These are phyloP conservation scores for Chlorella vulgaris DNA, from an alignment of 139 green algal genomes.

Conservation along the genomic window DNA sequence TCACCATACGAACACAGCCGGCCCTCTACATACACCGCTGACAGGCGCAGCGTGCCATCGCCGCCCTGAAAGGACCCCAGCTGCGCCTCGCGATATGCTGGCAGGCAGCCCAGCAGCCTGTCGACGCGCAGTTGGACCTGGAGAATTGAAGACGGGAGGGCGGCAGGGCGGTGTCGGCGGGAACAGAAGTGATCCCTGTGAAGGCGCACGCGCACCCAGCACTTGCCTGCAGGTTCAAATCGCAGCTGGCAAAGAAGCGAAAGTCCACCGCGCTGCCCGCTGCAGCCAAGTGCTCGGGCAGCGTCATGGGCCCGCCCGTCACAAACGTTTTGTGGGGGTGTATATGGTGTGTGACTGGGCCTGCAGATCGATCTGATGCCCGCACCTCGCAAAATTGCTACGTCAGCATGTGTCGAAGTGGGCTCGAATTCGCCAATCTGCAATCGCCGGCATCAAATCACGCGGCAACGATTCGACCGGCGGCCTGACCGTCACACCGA, in stretches of 20 bases:
- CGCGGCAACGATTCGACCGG: too few species aligned
- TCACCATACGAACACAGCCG: constrained; percentile 59
- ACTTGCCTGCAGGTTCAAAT: constrained; percentile 73
- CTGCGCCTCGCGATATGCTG: constrained; percentile 27
- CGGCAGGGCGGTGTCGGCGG: neutral
- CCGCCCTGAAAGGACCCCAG: neutral
- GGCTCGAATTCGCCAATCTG: too few species aligned
- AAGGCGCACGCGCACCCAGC: too few species aligned
- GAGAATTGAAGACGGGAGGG: neutral
- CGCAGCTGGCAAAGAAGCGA: constrained; percentile 71
- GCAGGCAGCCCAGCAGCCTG: constrained; percentile 56
- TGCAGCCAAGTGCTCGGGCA: neutral
- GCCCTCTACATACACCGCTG: constrained; percentile 57
- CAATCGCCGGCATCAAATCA: too few species aligned
- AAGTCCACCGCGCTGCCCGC: constrained; percentile 32
- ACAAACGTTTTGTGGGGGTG: neutral
- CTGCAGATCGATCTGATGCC: too few species aligned
- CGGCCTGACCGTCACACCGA: too few species aligned
- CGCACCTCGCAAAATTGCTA: too few species aligned
- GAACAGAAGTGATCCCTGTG: too few species aligned
- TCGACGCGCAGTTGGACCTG: constrained; percentile 65
- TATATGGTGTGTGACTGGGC: neutral
- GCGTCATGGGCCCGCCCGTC: neutral
- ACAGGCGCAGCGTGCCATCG: neutral
- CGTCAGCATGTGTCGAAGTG: too few species aligned